Percentiles rank a stretch among this genome's conserved stretches.
Evolutionary conservation across 169 alveolate species (phyloP).

Genomic region (Plasmodium coatneyi): DNA sequence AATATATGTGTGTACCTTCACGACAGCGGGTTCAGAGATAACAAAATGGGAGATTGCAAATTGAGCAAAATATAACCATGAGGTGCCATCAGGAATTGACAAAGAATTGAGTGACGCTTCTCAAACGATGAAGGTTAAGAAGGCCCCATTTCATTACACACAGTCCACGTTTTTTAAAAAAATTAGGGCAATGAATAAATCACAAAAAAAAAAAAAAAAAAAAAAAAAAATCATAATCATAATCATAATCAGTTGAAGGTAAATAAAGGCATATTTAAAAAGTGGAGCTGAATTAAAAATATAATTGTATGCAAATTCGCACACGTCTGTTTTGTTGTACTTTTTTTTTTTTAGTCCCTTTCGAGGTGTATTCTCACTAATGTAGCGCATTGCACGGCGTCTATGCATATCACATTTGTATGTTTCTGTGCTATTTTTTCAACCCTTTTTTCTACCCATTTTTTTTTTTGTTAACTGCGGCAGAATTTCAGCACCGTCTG

Average conservation of each 20-base stretch:
- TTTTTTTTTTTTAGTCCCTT: not conserved
- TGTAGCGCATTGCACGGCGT: not conserved
- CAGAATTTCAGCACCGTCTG: conserved; percentile 22
- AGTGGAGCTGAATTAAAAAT: not conserved
- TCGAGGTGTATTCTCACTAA: not conserved
- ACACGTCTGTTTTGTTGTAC: not conserved
- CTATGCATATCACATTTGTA: not conserved
- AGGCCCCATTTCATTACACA: not conserved
- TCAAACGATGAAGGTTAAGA: not conserved
- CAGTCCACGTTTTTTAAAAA: not conserved
- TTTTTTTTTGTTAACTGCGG: conserved; percentile 8
- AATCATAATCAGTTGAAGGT: not conserved
- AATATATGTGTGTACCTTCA: not conserved
- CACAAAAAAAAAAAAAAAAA: not conserved
- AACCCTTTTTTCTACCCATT: not conserved
- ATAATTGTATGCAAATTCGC: not conserved
- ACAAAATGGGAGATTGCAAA: not conserved
- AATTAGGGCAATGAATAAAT: not conserved
- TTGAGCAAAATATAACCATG: not conserved
- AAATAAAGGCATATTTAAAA: not conserved
- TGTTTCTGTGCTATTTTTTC: not conserved
- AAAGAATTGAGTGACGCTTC: not conserved
- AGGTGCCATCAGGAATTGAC: not conserved
- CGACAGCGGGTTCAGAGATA: not conserved
- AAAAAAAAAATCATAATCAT: not conserved